Conservation (phyloP, 2,329 filamentous ascomycete genomes). For the Fusarium sp. region DNA sequence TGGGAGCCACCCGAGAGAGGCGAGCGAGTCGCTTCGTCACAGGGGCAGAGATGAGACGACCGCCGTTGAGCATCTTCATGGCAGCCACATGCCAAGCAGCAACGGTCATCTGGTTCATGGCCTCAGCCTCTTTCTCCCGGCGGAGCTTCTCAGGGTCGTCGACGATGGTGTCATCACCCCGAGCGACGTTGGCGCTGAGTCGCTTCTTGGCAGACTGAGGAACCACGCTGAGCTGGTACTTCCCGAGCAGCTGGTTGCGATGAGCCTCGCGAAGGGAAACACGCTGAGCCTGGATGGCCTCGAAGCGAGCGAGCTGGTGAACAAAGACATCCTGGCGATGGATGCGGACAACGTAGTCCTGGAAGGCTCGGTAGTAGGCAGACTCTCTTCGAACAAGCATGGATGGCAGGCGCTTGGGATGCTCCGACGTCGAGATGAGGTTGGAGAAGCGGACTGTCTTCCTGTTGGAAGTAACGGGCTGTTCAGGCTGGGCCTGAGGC, state of each 20-base stretch:
- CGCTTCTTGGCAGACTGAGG: slow-evolving; percentile 77
- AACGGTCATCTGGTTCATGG: slow-evolving; percentile 75
- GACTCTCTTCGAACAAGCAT: slow-evolving; percentile 71
- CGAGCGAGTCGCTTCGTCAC: slow-evolving; percentile 70
- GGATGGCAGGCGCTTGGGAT: slow-evolving; percentile 62
- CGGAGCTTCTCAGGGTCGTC: slow-evolving; percentile 72
- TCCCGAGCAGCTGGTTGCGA: slow-evolving; percentile 84
- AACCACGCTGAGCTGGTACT: slow-evolving; percentile 79
- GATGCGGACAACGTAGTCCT: slow-evolving; percentile 75
- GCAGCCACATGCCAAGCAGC: slow-evolving; percentile 71
- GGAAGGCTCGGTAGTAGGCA: slow-evolving; percentile 90
- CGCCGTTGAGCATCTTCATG: slow-evolving; percentile 70
- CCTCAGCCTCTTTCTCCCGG: slow-evolving; percentile 83
- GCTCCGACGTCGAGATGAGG: slow-evolving; percentile 55
- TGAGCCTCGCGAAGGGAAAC: slow-evolving; percentile 78
- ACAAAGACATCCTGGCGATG: slow-evolving; percentile 81
- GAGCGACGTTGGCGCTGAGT: slow-evolving; percentile 77
- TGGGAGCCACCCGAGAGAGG: slow-evolving; percentile 60
- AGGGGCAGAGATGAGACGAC: slow-evolving; percentile 71
- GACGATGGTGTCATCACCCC: slow-evolving; percentile 72
- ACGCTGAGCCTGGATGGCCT: slow-evolving; percentile 86
- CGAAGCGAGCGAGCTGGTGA: slow-evolving; percentile 85
- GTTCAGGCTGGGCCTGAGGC: slow-evolving; percentile 27
- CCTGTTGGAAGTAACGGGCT: slow-evolving; percentile 57
- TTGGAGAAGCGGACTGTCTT: slow-evolving; percentile 83